These are phyloP conservation scores for Cylindrodendrum hubeiense DNA, from an alignment of 2,329 filamentous ascomycete genomes.

Conservation along the genomic window DNA sequence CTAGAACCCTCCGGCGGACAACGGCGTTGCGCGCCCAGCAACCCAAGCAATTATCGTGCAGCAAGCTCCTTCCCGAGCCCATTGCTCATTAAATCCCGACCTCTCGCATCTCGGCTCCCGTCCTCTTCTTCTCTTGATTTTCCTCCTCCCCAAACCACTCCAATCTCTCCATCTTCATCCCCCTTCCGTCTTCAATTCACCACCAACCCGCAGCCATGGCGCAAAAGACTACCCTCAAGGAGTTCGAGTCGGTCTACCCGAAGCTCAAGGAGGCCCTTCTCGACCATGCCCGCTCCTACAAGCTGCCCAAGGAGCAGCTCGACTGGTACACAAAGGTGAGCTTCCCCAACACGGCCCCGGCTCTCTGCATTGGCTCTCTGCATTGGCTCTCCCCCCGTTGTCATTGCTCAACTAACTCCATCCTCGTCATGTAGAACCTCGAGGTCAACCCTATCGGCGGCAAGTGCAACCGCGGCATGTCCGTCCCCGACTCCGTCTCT, in stretches of 20 bases:
- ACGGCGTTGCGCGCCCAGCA: slow-evolving; percentile 18
- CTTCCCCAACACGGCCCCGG: neutral
- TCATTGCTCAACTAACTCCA: neutral
- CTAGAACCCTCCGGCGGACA: neutral
- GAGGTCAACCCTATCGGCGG: slow-evolving; percentile 90
- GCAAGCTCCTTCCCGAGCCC: slow-evolving; percentile 21
- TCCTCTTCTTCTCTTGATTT: neutral
- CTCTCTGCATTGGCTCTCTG: too few relatives aligned
- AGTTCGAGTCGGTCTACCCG: slow-evolving; percentile 93
- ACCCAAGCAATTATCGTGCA: slow-evolving; percentile 42
- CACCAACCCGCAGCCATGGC: slow-evolving; percentile 59
- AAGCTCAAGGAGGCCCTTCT: slow-evolving; percentile 86
- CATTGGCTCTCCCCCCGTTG: neutral
- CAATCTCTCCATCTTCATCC: neutral
- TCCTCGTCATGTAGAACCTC: slow-evolving; percentile 70
- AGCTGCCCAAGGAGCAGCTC: slow-evolving; percentile 82
- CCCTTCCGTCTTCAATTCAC: neutral
- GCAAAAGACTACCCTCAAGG: slow-evolving; percentile 80
- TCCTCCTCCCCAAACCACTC: neutral
- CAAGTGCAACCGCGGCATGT: slow-evolving; percentile 99
- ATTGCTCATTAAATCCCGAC: slow-evolving; percentile 9
- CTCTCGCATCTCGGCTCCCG: neutral
- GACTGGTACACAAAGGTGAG: slow-evolving; percentile 87
- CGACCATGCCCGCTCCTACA: slow-evolving; percentile 83
- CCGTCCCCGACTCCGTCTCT: slow-evolving; percentile 90